phyloP scores from a whole-genome alignment of 106 monocot genomes.

The Dendrobium nobile region DNA sequence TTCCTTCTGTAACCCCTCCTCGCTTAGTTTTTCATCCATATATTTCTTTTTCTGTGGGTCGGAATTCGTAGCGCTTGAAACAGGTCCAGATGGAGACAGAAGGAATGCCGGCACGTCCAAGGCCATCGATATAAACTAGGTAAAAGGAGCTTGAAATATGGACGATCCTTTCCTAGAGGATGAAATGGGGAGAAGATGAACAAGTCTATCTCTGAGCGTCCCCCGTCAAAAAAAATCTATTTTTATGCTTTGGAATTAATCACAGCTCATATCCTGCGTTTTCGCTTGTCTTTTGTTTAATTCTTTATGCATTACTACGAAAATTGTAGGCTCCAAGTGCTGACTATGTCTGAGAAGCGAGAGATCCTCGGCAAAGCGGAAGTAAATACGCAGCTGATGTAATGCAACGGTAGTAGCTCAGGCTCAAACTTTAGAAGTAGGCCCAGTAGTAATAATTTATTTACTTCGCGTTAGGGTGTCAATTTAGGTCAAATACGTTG shows the following conservation, averaged over 20 bases:
- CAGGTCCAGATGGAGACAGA: neutral
- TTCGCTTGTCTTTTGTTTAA: neutral
- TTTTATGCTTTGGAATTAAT: neutral
- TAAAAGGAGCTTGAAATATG: neutral
- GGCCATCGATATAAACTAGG: neutral
- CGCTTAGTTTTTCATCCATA: neutral
- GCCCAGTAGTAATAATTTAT: no score
- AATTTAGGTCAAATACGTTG: no score
- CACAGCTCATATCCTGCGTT: neutral
- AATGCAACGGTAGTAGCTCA: no score
- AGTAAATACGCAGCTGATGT: neutral
- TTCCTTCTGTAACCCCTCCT: neutral
- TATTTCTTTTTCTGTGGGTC: neutral
- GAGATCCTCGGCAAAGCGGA: neutral
- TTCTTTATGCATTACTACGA: neutral
- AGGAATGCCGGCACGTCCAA: slow-evolving; percentile 1
- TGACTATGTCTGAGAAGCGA: neutral
- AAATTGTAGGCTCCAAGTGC: neutral
- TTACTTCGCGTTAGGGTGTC: no score
- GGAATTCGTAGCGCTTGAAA: neutral
- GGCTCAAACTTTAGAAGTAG: no score
- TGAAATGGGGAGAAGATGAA: neutral
- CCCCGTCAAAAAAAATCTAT: neutral
- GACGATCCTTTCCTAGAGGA: neutral
- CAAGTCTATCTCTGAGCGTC: neutral